Evolutionary conservation across 257 asterid genomes (phyloP), one percentile per base, ranked within the genome.

Genomic region (Nicotiana benthamiana): DNA sequence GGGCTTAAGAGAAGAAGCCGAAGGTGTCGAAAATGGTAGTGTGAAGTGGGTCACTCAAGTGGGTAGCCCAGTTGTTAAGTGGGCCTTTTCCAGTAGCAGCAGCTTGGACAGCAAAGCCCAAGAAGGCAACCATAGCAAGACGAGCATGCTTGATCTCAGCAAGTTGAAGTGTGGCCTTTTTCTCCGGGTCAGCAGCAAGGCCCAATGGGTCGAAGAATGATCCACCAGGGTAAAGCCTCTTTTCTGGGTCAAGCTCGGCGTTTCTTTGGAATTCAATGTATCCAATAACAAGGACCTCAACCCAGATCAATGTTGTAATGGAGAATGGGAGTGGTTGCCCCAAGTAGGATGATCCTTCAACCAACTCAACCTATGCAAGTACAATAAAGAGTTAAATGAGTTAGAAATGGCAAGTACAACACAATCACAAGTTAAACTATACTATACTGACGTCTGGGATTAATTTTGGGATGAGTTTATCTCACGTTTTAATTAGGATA

Each of bases 111-210:
- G 97, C 98, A 53, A 96, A 96, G 17, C 99, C 99, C 66, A 96
- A 83, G 89, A 92, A 94, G 2, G 56, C 99, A 82, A 96, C 97
- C 99, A 96, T 96, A 32, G 99, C 99, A 0, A 96, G 97, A 13
- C 99, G 96, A 34, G 99, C 98, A 70, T 96, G 99, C 88, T 96
- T 96, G 89, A 96, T 94, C 89, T 96, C 99, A 1, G 99, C 99
- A 27, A 96, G 89, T 80, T 96, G 99, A 64, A 96, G 99, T 1
- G 30, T 61, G 18, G 83, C 96, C 86, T 90, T 96, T 90, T 94
- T 96, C 76, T 92, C 98, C 1, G 99, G 99, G 90, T 94, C 99
- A 6, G 98, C 87, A 1, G 99, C 99, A 75, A 96, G 80, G 2
- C 99, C 97, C 77, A 96, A 81, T 3, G 99, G 99, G 87, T 96